Conservation (phyloP, 176 grass and related monocot genomes). For the Lolium multiflorum region DNA sequence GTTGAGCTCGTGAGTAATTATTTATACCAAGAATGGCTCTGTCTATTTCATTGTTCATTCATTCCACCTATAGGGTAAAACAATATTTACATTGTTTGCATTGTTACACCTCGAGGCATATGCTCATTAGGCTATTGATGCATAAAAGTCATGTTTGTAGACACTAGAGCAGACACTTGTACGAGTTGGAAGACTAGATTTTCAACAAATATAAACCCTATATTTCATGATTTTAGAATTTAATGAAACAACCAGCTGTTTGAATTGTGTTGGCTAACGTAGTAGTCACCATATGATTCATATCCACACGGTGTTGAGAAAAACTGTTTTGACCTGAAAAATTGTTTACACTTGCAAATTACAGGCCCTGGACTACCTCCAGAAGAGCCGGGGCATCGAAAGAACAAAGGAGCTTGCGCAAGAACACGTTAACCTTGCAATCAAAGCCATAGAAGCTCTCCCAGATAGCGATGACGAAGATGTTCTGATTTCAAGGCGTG, state of each 20-base stretch:
- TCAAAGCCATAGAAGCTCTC: conserved; percentile 78
- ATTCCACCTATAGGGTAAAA: background rate
- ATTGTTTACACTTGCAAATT: conserved; percentile 28
- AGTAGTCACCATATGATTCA: background rate
- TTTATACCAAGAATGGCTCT: background rate
- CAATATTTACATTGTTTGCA: background rate
- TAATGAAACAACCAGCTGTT: background rate
- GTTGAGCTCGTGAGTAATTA: conserved; percentile 75
- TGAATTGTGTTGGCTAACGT: background rate
- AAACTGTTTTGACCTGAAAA: conserved; percentile 23
- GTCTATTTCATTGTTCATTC: background rate
- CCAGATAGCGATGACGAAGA: conserved; percentile 84
- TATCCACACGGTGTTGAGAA: conserved; percentile 4
- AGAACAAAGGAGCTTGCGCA: conserved; percentile 70
- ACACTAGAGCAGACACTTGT: conserved; percentile 17
- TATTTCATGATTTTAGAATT: conserved; percentile 19
- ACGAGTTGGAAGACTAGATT: background rate
- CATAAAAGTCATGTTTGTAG: background rate
- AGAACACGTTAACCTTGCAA: conserved; percentile 59
- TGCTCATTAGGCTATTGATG: background rate
- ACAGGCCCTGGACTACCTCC: conserved; percentile 72
- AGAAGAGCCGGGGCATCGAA: conserved; percentile 81
- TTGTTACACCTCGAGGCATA: background rate
- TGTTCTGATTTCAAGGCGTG: conserved; percentile 72
- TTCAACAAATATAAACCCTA: background rate